phyloP scores from a whole-genome alignment of 2,329 filamentous ascomycete species.

The Stachybotrys echinatus region DNA sequence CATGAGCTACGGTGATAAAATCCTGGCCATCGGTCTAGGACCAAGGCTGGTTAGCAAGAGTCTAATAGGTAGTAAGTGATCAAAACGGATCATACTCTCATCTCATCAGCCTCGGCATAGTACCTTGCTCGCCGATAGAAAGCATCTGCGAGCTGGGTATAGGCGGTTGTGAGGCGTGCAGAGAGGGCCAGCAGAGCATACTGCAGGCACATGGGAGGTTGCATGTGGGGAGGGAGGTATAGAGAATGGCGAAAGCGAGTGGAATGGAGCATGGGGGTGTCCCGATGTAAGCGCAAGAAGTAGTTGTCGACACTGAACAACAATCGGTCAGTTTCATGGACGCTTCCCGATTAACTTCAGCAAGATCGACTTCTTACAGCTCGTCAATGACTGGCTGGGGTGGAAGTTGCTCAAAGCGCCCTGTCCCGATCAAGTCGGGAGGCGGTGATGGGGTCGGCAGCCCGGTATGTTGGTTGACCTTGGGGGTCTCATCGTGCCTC shows the following conservation, averaged over 20 bases:
- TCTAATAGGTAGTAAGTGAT: not conserved
- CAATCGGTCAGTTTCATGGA: rapidly evolving
- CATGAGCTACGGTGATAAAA: slow-evolving; percentile 38
- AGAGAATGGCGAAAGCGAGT: slow-evolving; percentile 67
- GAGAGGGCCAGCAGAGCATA: slow-evolving; percentile 79
- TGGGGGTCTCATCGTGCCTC: slow-evolving; percentile 1
- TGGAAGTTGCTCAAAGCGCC: slow-evolving; percentile 10
- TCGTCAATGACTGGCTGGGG: slow-evolving; percentile 10
- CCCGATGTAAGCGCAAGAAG: slow-evolving; percentile 67
- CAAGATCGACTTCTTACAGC: slow-evolving; percentile 6
- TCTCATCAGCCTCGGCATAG: slow-evolving; percentile 75
- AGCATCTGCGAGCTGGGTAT: slow-evolving; percentile 61
- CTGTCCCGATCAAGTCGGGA: slow-evolving; percentile 10
- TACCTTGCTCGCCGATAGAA: slow-evolving; percentile 78
- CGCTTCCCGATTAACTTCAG: rapidly evolving
- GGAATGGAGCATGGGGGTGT: slow-evolving; percentile 69
- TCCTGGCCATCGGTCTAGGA: not conserved
- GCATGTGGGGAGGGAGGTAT: slow-evolving; percentile 62
- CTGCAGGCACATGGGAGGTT: slow-evolving; percentile 72
- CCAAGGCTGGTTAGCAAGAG: not conserved
- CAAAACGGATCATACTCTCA: slow-evolving; percentile 45
- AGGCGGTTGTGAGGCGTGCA: slow-evolving; percentile 63
- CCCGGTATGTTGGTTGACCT: not conserved
- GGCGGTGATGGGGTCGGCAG: slow-evolving; percentile 2
- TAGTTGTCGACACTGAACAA: slow-evolving; percentile 33